phyloP scores from a whole-genome alignment of 2,329 filamentous ascomycete genomes.

The Cladosporium cucumerinum region DNA sequence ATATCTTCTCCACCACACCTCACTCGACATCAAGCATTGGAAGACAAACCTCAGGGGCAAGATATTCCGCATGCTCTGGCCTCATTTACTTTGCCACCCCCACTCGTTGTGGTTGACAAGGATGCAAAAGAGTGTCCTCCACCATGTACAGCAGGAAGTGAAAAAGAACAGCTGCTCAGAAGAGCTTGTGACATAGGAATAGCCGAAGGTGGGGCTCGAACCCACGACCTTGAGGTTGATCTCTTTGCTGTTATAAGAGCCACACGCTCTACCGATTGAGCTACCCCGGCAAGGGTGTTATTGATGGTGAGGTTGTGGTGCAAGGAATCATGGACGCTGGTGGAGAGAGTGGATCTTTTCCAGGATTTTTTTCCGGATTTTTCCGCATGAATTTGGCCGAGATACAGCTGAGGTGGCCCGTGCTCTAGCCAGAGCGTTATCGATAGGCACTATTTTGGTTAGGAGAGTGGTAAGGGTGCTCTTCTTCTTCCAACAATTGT shows the following conservation, averaged over 20 bases:
- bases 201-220: constrained; percentile 28
- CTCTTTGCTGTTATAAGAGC: constrained; percentile 40
- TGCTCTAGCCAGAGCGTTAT: neutral
- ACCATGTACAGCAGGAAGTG: neutral
- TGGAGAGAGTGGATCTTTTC: neutral
- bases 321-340: neutral
- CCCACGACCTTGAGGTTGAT: constrained; percentile 28
- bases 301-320: neutral
- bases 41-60: no score
- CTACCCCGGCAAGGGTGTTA: constrained; percentile 41
- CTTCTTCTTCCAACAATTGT: neutral
- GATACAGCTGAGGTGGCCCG: neutral
- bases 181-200: constrained; percentile 20
- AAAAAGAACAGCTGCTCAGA: neutral
- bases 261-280: constrained; percentile 54
- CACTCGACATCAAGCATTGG: neutral
- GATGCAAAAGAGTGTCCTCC: neutral
- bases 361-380: neutral
- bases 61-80: neutral
- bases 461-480: neutral
- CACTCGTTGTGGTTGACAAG: neutral
- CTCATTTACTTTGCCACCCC: neutral
- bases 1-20: neutral
- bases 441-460: neutral
- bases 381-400: neutral